Evolutionary conservation across 768 basidiomycete genomes (phyloP).

Genomic region (Mycena metata): DNA sequence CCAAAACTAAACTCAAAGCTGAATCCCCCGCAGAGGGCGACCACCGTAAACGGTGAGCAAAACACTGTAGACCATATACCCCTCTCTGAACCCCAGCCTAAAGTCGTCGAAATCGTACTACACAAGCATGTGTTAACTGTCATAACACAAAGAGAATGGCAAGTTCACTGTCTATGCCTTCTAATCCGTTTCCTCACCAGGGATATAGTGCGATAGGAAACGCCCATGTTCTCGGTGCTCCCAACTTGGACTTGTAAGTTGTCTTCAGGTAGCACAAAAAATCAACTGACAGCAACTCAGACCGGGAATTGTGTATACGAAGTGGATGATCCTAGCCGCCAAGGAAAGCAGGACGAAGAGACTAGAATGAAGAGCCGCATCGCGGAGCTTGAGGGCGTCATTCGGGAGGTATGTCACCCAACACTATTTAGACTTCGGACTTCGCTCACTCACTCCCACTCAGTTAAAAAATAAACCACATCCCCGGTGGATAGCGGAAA

Average conservation of each 20-base stretch:
- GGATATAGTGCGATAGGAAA: slow-evolving; percentile 59
- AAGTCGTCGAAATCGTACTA: slow-evolving; percentile 63
- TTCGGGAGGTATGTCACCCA: slow-evolving; percentile 59
- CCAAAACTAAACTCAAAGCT: slow-evolving; percentile 6
- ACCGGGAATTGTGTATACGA: slow-evolving; percentile 75
- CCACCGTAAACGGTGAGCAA: slow-evolving; percentile 28
- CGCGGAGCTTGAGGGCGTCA: slow-evolving; percentile 72
- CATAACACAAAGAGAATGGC: slow-evolving; percentile 70
- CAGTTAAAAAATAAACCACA: slow-evolving; percentile 69
- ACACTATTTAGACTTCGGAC: background rate
- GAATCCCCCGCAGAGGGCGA: slow-evolving; percentile 7
- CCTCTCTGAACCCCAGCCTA: background rate
- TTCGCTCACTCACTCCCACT: background rate
- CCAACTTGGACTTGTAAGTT: slow-evolving; percentile 31
- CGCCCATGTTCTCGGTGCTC: slow-evolving; percentile 53
- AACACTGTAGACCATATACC: no score
- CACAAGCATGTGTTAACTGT: slow-evolving; percentile 67
- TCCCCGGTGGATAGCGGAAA: slow-evolving; percentile 63
- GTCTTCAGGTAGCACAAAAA: no score
- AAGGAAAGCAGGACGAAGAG: slow-evolving; percentile 58
- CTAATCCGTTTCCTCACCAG: background rate
- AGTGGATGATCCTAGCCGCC: slow-evolving; percentile 64
- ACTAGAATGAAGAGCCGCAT: slow-evolving; percentile 67
- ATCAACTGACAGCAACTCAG: slow-evolving; percentile 40
- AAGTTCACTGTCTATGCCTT: slow-evolving; percentile 16